Evolutionary conservation across 805 yeast species (phyloP).

Genomic region (Ogataea wickerhamii): DNA sequence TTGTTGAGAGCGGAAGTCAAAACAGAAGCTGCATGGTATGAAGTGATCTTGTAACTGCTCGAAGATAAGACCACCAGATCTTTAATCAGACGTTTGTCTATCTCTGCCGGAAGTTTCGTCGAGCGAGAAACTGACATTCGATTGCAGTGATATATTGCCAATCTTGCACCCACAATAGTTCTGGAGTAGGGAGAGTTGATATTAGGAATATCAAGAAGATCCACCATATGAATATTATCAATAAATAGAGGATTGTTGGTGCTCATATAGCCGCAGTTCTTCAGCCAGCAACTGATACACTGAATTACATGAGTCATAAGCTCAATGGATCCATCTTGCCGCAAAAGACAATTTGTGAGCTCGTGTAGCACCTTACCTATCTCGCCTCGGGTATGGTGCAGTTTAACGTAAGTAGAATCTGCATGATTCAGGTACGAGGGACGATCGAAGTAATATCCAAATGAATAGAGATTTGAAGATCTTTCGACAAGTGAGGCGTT

Average conservation of each 20-base stretch:
- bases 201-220: slow-evolving; percentile 59
- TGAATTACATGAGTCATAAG: slow-evolving; percentile 58
- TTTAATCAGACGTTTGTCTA: slow-evolving; percentile 58
- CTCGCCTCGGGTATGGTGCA: slow-evolving; percentile 59
- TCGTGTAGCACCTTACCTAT: slow-evolving; percentile 57
- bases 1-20: slow-evolving; percentile 67
- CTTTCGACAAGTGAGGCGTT: slow-evolving; percentile 37
- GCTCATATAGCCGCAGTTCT: slow-evolving; percentile 29
- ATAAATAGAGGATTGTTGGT: slow-evolving; percentile 26
- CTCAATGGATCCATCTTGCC: slow-evolving; percentile 60
- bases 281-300: slow-evolving; percentile 63
- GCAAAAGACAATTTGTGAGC: slow-evolving; percentile 44
- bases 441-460: slow-evolving; percentile 30
- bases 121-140: slow-evolving; percentile 71
- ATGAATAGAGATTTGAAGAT: slow-evolving; percentile 24
- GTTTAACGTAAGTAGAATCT: slow-evolving; percentile 41
- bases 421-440: slow-evolving; percentile 22
- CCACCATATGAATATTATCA: slow-evolving; percentile 36
- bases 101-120: slow-evolving; percentile 61
- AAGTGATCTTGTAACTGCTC: slow-evolving; percentile 68
- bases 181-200: slow-evolving; percentile 71
- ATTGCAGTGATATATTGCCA: slow-evolving; percentile 70
- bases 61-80: slow-evolving; percentile 64
- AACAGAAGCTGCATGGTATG: slow-evolving; percentile 64
- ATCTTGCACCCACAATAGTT: slow-evolving; percentile 68